A percentile compares a stretch with the other conserved stretches of the same genome.
These are phyloP conservation scores for Curvularia spicifera DNA, from an alignment of 2,329 filamentous ascomycete genomes.

Conservation along the genomic window DNA sequence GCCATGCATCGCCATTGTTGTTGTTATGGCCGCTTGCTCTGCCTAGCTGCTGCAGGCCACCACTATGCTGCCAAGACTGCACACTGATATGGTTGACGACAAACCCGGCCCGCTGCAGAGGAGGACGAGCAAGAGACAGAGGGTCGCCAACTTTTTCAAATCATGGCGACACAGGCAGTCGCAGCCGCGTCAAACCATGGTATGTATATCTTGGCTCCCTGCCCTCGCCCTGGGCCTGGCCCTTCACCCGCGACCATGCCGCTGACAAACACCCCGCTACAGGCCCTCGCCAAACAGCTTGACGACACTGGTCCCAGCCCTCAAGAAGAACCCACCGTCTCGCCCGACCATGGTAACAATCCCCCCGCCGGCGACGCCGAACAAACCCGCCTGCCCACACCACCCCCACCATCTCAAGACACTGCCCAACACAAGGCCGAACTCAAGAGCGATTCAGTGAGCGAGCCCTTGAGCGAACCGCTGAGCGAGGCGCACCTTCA, in stretches of 20 bases:
- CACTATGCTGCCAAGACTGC: conserved; percentile 42
- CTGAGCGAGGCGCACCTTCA: conserved; percentile 63
- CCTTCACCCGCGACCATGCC: not conserved
- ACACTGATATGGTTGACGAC: conserved; percentile 29
- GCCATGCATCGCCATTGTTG: conserved; percentile 27
- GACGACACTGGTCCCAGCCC: conserved; percentile 13
- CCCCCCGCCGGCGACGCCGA: conserved; percentile 18
- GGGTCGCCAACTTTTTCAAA: conserved; percentile 41
- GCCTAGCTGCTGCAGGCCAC: conserved; percentile 17
- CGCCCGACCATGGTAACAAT: conserved; percentile 20
- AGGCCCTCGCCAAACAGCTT: conserved; percentile 24
- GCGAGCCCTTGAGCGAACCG: conserved; percentile 10
- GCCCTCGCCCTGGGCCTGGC: conserved; percentile 1
- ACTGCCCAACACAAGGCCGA: conserved; percentile 8
- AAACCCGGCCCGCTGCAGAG: conserved; percentile 29
- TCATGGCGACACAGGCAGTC: conserved; percentile 34
- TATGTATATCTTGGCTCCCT: conserved; percentile 22
- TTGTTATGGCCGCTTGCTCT: conserved; percentile 4
- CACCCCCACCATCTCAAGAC: conserved; percentile 23
- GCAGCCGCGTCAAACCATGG: conserved; percentile 26
- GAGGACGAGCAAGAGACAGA: conserved; percentile 42
- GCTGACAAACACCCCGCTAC: conserved; percentile 28
- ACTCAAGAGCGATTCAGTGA: not conserved
- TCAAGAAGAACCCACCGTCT: conserved; percentile 18
- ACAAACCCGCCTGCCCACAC: conserved; percentile 20